These are phyloP conservation scores for Suillus luteus DNA, from an alignment of 768 basidiomycete species.

Conservation along the genomic window DNA sequence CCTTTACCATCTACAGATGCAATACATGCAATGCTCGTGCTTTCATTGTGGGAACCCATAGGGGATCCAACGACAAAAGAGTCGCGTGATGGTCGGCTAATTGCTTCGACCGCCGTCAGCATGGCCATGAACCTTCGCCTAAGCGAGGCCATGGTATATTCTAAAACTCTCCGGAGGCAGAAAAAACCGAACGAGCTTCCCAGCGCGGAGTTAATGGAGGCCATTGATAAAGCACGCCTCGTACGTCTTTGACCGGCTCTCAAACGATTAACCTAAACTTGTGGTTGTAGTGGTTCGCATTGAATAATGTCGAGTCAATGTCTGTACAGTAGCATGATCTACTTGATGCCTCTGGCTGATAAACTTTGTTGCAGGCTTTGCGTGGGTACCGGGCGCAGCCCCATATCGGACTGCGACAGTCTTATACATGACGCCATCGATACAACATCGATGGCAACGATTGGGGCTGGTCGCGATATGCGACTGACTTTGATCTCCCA, in stretches of 20 bases:
- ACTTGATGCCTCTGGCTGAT: constrained; percentile 5
- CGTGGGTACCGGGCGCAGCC: constrained; percentile 43
- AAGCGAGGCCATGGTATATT: constrained; percentile 38
- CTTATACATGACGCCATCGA: constrained; percentile 35
- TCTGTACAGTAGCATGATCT: constrained; percentile 20
- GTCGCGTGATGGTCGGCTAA: constrained; percentile 41
- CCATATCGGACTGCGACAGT: constrained; percentile 37
- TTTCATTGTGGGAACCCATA: constrained; percentile 48
- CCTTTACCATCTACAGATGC: constrained; percentile 44
- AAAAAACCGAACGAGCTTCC: constrained; percentile 31
- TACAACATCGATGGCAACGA: constrained; percentile 25
- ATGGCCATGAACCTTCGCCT: constrained; percentile 50
- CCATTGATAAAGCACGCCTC: constrained; percentile 40
- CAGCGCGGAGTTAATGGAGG: constrained; percentile 34
- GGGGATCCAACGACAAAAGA: constrained; percentile 32
- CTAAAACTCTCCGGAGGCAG: constrained; percentile 30
- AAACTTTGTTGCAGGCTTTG: constrained; percentile 37
- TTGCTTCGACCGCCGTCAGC: constrained; percentile 44
- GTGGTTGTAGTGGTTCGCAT: constrained; percentile 39
- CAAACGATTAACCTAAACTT: constrained; percentile 18
- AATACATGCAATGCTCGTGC: constrained; percentile 43
- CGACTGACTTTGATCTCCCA: constrained; percentile 41
- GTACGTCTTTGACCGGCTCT: constrained; percentile 27
- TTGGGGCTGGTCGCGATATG: constrained; percentile 33
- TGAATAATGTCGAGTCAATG: constrained; percentile 44